Base-by-base conservation (phyloP, 1,284 basidiomycete species). In the Sporisorium scitamineum region DNA sequence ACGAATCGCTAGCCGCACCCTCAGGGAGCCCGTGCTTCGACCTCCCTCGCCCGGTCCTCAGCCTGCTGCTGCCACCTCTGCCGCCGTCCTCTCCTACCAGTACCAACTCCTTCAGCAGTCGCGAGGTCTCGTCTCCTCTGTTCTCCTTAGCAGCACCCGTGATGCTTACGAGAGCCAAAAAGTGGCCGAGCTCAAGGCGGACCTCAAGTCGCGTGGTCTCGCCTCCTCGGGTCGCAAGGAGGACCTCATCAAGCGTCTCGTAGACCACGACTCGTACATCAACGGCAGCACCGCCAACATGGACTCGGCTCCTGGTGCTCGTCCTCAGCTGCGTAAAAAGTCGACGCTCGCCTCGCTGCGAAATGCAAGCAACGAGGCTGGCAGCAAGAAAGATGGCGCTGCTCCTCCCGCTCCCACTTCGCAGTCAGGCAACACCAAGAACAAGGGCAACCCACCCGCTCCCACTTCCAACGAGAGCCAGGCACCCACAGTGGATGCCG, bases 141-240 rank as follows among this genome's bases (percentile, higher is more conserved):
- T 82, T 42, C 74, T 82, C 22, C 73, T 82, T 24, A 79, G 73
- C 70, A 75, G 76, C 55, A 78, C 77, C 32, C 62, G 68, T 18
- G 79, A 82, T 54, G 70, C 66, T 37, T 82, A 82, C 72, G 78
- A 82, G 42, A 66, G 51, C 59, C 70, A 74, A 59, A 75, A 73
- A 50, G 60, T 80, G 41, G 61, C 61, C 37, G 80, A 83, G 58
- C 76, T 83, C 65, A 79, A 76, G 60, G 54, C 74, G 5, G 65
- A 80, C 29, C 74, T 83, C 66, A 74, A 74, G 54, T 74, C 80
- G 54, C 80, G 81, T 48, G 79, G 78, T n/a, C 76, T 83, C 18
- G 44, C 80, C 32, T 75, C 70, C n/a, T 52, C 70, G 14, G 81
- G 81, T 45, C 75, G 75, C 42, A 79, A 81, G 65, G 76, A 78